These are phyloP conservation scores for Cladosporium oxysporum DNA, from an alignment of 2,329 filamentous ascomycete species.

Conservation along the genomic window DNA sequence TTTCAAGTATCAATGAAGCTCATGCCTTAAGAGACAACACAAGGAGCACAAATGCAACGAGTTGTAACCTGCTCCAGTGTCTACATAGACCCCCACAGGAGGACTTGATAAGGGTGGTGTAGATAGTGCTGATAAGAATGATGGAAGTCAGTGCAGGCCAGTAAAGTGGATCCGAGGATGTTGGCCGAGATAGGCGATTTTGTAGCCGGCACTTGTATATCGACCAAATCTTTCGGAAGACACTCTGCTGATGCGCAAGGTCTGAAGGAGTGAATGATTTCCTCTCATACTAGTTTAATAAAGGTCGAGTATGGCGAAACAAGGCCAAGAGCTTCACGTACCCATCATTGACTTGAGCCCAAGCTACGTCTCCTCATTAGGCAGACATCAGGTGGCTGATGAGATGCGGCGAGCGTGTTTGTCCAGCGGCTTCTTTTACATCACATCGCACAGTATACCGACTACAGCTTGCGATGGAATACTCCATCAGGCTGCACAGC, in stretches of 20 bases:
- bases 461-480: conserved; percentile 33
- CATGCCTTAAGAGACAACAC: no score
- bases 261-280: neutral
- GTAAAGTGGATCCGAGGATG: neutral
- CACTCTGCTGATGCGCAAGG: neutral
- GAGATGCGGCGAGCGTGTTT: conserved; percentile 44
- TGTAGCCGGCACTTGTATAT: neutral
- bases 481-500: conserved; percentile 42
- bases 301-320: neutral
- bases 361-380: neutral
- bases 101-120: no score
- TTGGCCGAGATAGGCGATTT: neutral
- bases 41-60: no score
- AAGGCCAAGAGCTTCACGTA: neutral
- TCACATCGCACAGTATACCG: conserved; percentile 42
- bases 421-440: conserved; percentile 45
- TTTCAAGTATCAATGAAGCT: no score
- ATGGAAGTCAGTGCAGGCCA: neutral
- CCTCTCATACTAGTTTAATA: neutral
- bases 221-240: neutral
- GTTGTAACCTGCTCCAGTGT: no score
- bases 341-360: neutral
- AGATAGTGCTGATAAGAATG: neutral
- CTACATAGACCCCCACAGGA: no score
- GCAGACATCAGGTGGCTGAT: conserved; percentile 33